Base-by-base conservation (phyloP, 164 flowering plant genomes). In the Tinospora cordifolia region DNA sequence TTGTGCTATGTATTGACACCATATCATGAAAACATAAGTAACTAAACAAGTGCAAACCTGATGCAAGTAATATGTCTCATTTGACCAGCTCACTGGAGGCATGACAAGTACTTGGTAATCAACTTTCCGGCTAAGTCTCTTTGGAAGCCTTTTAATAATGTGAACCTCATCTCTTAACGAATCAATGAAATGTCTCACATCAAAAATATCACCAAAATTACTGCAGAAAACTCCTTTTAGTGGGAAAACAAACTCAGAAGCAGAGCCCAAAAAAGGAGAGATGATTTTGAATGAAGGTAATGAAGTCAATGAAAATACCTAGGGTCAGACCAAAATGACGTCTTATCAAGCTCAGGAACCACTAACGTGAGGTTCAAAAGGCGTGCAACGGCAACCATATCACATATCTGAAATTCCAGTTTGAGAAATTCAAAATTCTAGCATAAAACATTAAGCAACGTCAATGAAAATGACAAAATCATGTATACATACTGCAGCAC, bases 81-180 rank as follows among this genome's bases (percentile, higher is more conserved):
- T 90, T 60, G 99, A 94, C 98, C 99, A 94, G 88, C 99, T 94
- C 65, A 94, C 87, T 22, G 99, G 98, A 64, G 92, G 87, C 99
- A 92, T 89, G 73, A 69, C 81, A 40, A 86, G 79, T 62, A 80
- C 80, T 40, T 81, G 76, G 70, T 69, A 76, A 60, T 87, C 90
- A 80, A 77, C 74, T 73, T 85, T 84, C 67, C 81, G 80, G 41
- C 39, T 78, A 62, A 81, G 80, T 74, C 72, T 84, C 81, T 89
- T 92, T 12, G 99, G 99, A 67, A 94, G 77, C 78, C 97, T 84
- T 77, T 74, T 94, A 41, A 94, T 69, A 12, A 92, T 88, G 26
- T 82, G 87, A 64, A 94, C 88, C 83, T 92, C 98, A 77, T 94
- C 99, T 79, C 93, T 86, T 69, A 94, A 75, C 19, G 98, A 88